Evolutionary conservation across 1,284 basidiomycete genomes (phyloP), one percentile per base, ranked within the genome.

Genomic region (Pascua guehoae): DNA sequence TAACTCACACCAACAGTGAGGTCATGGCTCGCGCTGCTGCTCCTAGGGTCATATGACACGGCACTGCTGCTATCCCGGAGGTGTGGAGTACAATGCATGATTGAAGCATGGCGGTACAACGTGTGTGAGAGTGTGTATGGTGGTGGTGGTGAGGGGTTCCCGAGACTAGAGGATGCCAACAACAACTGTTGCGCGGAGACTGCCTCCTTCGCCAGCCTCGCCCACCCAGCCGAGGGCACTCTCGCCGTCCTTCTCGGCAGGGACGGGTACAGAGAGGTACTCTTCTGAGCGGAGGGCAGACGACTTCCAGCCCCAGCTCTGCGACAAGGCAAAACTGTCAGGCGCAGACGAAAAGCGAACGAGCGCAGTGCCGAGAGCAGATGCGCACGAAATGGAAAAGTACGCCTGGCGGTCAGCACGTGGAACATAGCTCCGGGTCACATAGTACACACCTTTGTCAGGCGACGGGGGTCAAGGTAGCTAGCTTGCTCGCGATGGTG

Each of bases 331-430:
- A 70, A 97, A 96, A 48, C 84, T 82, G 71, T 96, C 92, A 2
- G 92, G 93, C 1, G 87, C 85, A 59, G 88, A 91, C 16, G 71
- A 69, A 63, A 96, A 96, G 47, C 86, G 82, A 47, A 90, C 92
- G 66, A 92, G 80, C 18, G 86, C 87, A 4, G 87, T 85, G 8
- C 93, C 91, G 8, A 88, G 86, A 12, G 87, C 85, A 53, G 84
- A 88, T 1, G 88, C 85, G 68, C 91, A 94, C 57, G 84, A 85
- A 60, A 96, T 87, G 46, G 84, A 84, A 69, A 97, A 96, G 75
- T 90, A 91, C 1, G 77, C 78, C 63, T 78, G 47, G 5, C 15
- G 2, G 45, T 53, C 12, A 53, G 43, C 14, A 32, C 24, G 24
- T 32, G n/a, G 41, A 16, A 38, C 4, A 39, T 18, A 32, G 32